Conservation (phyloP, 1,284 basidiomycete genomes). For the Cryptococcus sp. region DNA sequence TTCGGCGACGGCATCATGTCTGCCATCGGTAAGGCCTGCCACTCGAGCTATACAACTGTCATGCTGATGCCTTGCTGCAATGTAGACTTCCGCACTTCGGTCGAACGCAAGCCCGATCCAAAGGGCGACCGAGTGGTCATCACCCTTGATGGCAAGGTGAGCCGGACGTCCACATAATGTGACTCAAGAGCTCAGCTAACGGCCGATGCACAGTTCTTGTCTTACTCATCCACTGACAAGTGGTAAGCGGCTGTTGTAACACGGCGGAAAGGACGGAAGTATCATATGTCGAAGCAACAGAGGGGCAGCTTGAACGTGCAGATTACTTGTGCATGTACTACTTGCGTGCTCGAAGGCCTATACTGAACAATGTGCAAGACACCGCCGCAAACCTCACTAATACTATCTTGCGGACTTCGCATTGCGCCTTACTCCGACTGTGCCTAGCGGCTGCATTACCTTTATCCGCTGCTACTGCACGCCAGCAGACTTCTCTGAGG, state of each 20-base stretch:
- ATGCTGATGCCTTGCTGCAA: slow-evolving; percentile 35
- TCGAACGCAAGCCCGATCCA: slow-evolving; percentile 73
- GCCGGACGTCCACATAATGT: background rate
- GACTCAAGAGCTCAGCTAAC: background rate
- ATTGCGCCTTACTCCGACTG: no score
- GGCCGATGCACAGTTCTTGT: slow-evolving; percentile 23
- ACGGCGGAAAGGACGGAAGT: background rate
- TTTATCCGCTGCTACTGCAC: no score
- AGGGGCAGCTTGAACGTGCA: no score
- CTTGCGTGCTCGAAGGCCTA: no score
- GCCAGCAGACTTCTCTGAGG: no score
- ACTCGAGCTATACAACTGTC: background rate
- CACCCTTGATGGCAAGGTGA: slow-evolving; percentile 72
- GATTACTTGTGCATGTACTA: no score
- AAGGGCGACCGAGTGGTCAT: slow-evolving; percentile 80
- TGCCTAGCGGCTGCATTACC: no score
- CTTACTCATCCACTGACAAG: slow-evolving; percentile 29
- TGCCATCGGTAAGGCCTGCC: slow-evolving; percentile 62
- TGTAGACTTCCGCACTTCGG: slow-evolving; percentile 64
- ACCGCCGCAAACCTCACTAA: no score
- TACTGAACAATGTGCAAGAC: no score
- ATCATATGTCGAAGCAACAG: background rate
- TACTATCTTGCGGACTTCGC: no score
- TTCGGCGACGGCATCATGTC: slow-evolving; percentile 91
- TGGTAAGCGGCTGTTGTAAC: slow-evolving; percentile 12